A percentile compares a stretch with the other conserved stretches of the same genome.
Conservation (phyloP, 2,329 filamentous ascomycete genomes). For the Phaeophleospora eucalypticola region DNA sequence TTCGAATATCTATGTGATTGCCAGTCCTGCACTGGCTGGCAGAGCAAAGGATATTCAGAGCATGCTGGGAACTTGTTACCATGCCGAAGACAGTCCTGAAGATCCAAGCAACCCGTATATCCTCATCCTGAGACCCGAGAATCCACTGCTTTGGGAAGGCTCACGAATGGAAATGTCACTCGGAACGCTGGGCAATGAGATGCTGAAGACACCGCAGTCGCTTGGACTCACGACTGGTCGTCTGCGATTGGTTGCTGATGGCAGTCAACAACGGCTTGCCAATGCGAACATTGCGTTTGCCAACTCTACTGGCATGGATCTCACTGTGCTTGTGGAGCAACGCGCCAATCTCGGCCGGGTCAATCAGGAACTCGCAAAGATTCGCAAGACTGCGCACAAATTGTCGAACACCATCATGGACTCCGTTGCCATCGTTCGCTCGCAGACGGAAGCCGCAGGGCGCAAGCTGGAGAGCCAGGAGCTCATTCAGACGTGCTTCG, state of each 20-base stretch:
- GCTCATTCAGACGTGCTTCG: conserved; percentile 94
- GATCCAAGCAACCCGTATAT: conserved; percentile 79
- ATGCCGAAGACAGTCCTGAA: conserved; percentile 63
- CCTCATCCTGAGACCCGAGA: conserved; percentile 77
- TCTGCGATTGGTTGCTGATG: conserved; percentile 81
- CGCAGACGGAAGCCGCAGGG: conserved; percentile 60
- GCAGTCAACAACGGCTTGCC: conserved; percentile 71
- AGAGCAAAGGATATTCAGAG: conserved; percentile 77
- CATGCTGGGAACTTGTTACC: conserved; percentile 76
- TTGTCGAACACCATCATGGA: conserved; percentile 98
- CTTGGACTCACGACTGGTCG: conserved; percentile 84
- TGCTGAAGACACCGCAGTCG: conserved; percentile 63
- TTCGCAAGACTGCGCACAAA: conserved; percentile 93
- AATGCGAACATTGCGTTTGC: conserved; percentile 78
- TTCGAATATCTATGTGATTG: conserved; percentile 66
- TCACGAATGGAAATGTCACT: conserved; percentile 52
- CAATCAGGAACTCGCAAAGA: conserved; percentile 84
- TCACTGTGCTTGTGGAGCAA: conserved; percentile 87
- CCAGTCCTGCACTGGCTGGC: conserved; percentile 71
- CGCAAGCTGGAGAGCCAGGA: conserved; percentile 81
- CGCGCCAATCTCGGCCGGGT: conserved; percentile 91
- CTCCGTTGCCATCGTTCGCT: conserved; percentile 87
- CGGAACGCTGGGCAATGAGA: conserved; percentile 46
- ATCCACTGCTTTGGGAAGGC: conserved; percentile 75
- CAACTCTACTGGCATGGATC: conserved; percentile 73